Base-by-base conservation (phyloP, 768 basidiomycete genomes). In the Macrocybe gigantea region DNA sequence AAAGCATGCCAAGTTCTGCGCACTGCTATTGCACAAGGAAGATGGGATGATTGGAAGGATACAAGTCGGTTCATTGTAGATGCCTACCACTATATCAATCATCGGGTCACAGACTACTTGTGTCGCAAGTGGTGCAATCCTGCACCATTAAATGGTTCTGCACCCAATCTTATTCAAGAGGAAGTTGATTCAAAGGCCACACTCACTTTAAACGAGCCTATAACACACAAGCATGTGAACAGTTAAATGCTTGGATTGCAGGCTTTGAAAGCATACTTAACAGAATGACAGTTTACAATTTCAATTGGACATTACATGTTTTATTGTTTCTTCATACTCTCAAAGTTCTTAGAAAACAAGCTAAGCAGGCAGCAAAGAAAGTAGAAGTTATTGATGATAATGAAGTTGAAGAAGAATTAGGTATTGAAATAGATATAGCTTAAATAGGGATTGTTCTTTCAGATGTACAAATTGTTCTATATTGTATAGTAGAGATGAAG, bases 41-140 rank as follows among this genome's bases (percentile, higher is more conserved):
- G 47, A 38, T 50, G 47, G 49, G 31, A 35, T 41, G n/a, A 22
- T 6, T 58, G 56, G 56, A 38, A 47, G 37, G 9, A 31, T 9
- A 53, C 53, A 8, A 60, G 54, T 33, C 15, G 49, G 5, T 58
- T 60, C 41, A 60, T 58, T 53, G 57, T 61, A 1, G 57, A 61
- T 52, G 37, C 57, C 11, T 61, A 55, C 36, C 56, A 60, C 47
- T 59, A 60, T 36, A 54, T 48, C 22, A 47, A 42, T 14, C 56
- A 57, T 44, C 12, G 42, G 1, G 30, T 43, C 14, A 48, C 36
- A 37, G 58, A 60, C 22, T 22, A 22, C 22, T 22, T 22, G 22
- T 22, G 22, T 22, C 22, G 22, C 22, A 22, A 22, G 22, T 22
- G 22, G 22, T 22, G 22, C 22, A 22, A 22, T 22, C 22, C 22